Conservation (phyloP, 169 alveolate genomes). For the Plasmodium billcollinsi region DNA sequence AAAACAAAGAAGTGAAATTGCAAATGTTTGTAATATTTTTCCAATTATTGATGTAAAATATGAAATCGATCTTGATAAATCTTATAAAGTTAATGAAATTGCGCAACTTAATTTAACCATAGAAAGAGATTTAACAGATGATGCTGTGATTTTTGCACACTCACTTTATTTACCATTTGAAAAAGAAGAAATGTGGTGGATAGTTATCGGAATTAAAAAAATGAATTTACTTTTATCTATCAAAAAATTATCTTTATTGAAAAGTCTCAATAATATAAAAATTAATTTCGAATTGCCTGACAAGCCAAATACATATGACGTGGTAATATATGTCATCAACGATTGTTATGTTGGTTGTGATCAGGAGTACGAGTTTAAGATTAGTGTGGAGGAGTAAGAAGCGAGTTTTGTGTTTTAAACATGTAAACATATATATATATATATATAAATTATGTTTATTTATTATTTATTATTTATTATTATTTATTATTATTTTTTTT, state of each 20-base stretch:
- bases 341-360: conserved; percentile 90
- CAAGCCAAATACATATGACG: conserved; percentile 85
- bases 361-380: conserved; percentile 82
- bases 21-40: conserved; percentile 91
- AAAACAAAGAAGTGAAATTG: conserved; percentile 89
- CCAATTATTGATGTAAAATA: conserved; percentile 90
- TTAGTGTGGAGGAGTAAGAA: conserved; percentile 20
- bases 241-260: conserved; percentile 88
- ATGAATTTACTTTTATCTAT: conserved; percentile 91
- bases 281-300: conserved; percentile 88
- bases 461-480: no score
- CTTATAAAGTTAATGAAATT: conserved; percentile 78
- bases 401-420: background rate
- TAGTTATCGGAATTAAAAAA: conserved; percentile 95
- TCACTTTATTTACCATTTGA: conserved; percentile 96
- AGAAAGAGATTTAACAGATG: conserved; percentile 79
- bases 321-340: conserved; percentile 86
- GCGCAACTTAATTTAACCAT: conserved; percentile 74
- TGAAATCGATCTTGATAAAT: conserved; percentile 73
- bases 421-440: background rate
- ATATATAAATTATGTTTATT: background rate
- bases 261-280: conserved; percentile 78
- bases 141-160: conserved; percentile 89
- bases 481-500: background rate
- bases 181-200: conserved; percentile 99